Percentiles rank a stretch among this genome's conserved stretches.
Evolutionary conservation across 148 eudicot genomes (phyloP).

Genomic region (Silene uniflora): DNA sequence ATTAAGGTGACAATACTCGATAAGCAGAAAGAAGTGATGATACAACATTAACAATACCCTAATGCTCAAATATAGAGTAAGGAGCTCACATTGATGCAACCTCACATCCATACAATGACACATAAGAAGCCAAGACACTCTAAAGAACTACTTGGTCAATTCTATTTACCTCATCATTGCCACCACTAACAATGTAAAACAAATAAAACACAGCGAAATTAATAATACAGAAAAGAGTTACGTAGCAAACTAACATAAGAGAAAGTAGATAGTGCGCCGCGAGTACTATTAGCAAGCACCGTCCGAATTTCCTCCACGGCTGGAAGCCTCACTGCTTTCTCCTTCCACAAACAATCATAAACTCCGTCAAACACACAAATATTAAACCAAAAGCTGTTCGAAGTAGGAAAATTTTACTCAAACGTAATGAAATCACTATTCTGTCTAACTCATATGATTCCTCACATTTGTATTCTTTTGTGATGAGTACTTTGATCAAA

Average conservation of each 20-base stretch:
- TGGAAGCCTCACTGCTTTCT: slow-evolving; percentile 79
- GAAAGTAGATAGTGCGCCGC: slow-evolving; percentile 84
- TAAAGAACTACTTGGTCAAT: background rate
- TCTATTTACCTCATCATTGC: background rate
- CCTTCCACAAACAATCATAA: slow-evolving; percentile 35
- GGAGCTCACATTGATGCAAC: too few species aligned
- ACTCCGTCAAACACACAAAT: background rate
- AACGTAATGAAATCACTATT: background rate
- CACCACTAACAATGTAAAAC: background rate
- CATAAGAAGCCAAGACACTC: background rate
- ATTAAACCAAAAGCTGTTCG: too few species aligned
- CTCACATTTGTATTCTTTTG: too few species aligned
- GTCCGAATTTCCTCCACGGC: slow-evolving; percentile 69
- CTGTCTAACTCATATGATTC: background rate
- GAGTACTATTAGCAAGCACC: slow-evolving; percentile 52
- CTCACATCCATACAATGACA: background rate
- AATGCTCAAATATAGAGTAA: too few species aligned
- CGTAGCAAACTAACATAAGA: slow-evolving; percentile 52
- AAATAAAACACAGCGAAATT: background rate
- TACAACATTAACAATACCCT: too few species aligned
- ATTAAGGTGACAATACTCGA: too few species aligned
- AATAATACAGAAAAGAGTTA: background rate
- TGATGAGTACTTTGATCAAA: background rate
- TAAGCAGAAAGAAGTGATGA: too few species aligned
- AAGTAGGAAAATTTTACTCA: background rate